Evolutionary conservation across 1,284 basidiomycete genomes (phyloP).

Genomic region (Cutaneotrichosporon arboriforme): DNA sequence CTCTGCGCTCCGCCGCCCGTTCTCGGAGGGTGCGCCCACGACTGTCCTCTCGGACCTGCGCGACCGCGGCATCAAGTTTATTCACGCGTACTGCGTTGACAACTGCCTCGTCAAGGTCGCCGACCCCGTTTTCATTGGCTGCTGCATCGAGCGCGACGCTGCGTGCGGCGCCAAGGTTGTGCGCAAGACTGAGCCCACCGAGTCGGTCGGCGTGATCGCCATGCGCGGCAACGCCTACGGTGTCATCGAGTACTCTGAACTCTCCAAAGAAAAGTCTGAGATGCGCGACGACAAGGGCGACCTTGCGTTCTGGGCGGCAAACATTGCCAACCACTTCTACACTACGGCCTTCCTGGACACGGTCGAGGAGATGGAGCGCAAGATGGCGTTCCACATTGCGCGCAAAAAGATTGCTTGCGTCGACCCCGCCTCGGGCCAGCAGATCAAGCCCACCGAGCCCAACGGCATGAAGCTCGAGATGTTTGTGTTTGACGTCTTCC

Average conservation of each 20-base stretch:
- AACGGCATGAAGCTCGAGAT: constrained; percentile 99
- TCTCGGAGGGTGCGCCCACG: constrained; percentile 55
- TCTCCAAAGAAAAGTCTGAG: constrained; percentile 79
- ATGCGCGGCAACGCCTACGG: constrained; percentile 72
- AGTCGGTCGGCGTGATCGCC: constrained; percentile 93
- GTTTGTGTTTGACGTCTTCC: constrained; percentile 99
- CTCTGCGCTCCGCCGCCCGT: constrained; percentile 76
- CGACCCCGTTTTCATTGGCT: constrained; percentile 94
- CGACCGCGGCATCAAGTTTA: constrained; percentile 71
- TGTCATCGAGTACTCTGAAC: constrained; percentile 97
- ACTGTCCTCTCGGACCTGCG: constrained; percentile 81
- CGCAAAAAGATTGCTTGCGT: constrained; percentile 93
- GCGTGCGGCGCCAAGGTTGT: constrained; percentile 96
- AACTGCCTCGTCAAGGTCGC: constrained; percentile 98
- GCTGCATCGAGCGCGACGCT: constrained; percentile 75
- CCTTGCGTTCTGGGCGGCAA: constrained; percentile 86
- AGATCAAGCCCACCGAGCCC: constrained; percentile 75
- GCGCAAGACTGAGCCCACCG: constrained; percentile 76
- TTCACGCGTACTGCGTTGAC: constrained; percentile 97
- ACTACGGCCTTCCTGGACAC: constrained; percentile 76
- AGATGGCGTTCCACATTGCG: constrained; percentile 96
- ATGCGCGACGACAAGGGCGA: constrained; percentile 65
- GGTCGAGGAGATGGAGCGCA: constrained; percentile 75
- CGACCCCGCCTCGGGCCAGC: constrained; percentile 59
- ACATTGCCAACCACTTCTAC: constrained; percentile 99